phyloP scores from a whole-genome alignment of 2,329 filamentous ascomycete genomes.

The Penicillium corylophilum region DNA sequence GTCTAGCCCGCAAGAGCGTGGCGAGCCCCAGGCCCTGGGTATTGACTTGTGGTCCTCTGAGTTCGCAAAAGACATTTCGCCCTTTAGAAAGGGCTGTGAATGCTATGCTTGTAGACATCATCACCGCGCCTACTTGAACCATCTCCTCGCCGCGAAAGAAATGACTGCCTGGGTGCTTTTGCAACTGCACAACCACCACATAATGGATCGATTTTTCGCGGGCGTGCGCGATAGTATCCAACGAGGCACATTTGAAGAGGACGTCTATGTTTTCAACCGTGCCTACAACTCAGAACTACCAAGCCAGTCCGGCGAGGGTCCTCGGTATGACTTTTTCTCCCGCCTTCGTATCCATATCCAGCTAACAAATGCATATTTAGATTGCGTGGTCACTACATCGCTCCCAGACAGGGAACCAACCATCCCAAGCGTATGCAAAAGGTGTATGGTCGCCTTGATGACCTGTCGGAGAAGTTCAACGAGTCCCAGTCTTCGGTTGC shows the following conservation, averaged over 20 bases:
- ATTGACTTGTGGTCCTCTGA: slow-evolving; percentile 70
- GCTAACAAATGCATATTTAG: slow-evolving; percentile 30
- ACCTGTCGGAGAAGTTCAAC: slow-evolving; percentile 47
- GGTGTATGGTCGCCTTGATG: slow-evolving; percentile 62
- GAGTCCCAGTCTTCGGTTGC: slow-evolving; percentile 53
- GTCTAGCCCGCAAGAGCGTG: slow-evolving; percentile 10
- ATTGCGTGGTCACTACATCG: slow-evolving; percentile 75
- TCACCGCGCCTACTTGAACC: slow-evolving; percentile 82
- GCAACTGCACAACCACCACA: slow-evolving; percentile 84
- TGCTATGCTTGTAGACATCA: slow-evolving; percentile 85
- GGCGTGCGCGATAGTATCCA: slow-evolving; percentile 66
- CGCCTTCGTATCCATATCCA: neutral
- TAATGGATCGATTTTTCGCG: slow-evolving; percentile 71
- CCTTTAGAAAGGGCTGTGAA: slow-evolving; percentile 63
- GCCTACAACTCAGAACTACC: slow-evolving; percentile 72
- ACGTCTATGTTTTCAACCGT: slow-evolving; percentile 60
- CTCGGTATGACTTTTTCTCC: slow-evolving; percentile 52
- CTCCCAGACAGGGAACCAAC: slow-evolving; percentile 64
- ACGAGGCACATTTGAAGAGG: slow-evolving; percentile 54
- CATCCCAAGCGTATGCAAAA: slow-evolving; percentile 65
- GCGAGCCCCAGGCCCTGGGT: slow-evolving; percentile 57
- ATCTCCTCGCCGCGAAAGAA: slow-evolving; percentile 85
- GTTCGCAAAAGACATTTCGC: slow-evolving; percentile 62
- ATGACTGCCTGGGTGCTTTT: slow-evolving; percentile 95
- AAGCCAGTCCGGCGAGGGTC: slow-evolving; percentile 71